phyloP scores from a whole-genome alignment of 2,329 filamentous ascomycete species.

The Aureobasidium namibiae region DNA sequence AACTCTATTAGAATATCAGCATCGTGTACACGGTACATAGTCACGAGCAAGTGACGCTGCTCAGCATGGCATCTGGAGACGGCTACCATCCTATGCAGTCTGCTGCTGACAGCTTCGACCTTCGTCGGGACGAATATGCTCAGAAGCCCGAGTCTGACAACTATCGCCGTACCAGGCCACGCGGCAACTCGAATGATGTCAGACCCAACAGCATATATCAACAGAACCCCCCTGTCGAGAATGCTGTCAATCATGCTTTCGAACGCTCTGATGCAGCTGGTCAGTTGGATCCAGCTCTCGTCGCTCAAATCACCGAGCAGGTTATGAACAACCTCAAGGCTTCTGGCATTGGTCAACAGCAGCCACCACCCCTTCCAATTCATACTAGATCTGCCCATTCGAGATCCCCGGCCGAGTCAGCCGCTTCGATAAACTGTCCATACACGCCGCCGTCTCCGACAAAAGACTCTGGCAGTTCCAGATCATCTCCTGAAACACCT shows the following conservation, averaged over 20 bases:
- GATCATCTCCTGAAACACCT: conserved; percentile 29
- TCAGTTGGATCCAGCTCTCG: conserved; percentile 50
- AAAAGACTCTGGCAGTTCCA: conserved; percentile 25
- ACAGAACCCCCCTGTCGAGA: conserved; percentile 40
- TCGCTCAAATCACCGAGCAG: conserved; percentile 52
- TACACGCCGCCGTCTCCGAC: conserved; percentile 50
- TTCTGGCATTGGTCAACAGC: conserved; percentile 26
- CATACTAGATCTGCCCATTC: conserved; percentile 18
- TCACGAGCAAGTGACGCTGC: background rate
- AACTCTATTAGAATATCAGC: background rate
- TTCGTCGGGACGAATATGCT: background rate
- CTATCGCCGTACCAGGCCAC: background rate
- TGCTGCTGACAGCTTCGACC: background rate
- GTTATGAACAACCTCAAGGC: conserved; percentile 40
- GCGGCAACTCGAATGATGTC: background rate
- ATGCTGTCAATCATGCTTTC: conserved; percentile 50
- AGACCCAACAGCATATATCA: background rate
- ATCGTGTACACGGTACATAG: background rate
- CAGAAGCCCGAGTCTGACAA: background rate
- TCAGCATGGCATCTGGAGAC: background rate
- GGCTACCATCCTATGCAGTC: background rate
- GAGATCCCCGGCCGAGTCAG: conserved; percentile 37
- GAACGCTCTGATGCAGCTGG: conserved; percentile 41
- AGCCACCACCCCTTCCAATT: conserved; percentile 16
- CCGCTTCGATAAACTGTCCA: conserved; percentile 39